Conservation (phyloP, 2,329 filamentous ascomycete species). For the Chaetomium globosum region DNA sequence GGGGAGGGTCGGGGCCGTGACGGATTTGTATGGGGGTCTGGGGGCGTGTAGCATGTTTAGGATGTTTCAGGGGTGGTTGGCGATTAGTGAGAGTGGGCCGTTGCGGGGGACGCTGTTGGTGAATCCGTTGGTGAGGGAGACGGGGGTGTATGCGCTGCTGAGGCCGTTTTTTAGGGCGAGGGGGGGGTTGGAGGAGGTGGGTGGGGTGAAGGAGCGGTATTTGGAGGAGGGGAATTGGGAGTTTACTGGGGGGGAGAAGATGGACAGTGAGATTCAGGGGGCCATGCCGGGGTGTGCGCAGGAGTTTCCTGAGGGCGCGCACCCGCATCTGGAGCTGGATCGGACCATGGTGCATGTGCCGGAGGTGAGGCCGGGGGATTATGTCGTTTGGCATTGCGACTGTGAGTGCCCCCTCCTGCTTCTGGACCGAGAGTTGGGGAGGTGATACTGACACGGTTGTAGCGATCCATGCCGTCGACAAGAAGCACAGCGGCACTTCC, state of each 20-base stretch:
- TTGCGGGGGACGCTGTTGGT: constrained; percentile 79
- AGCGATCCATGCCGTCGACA: constrained; percentile 81
- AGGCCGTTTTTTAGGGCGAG: constrained; percentile 76
- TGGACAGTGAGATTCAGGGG: constrained; percentile 59
- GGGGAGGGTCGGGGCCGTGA: constrained; percentile 66
- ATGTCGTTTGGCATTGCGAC: constrained; percentile 83
- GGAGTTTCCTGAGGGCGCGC: constrained; percentile 64
- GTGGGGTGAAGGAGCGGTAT: constrained; percentile 18
- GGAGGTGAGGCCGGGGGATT: constrained; percentile 70
- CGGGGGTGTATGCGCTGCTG: constrained; percentile 78
- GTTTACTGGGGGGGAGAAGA: constrained; percentile 35
- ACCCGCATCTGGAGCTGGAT: constrained; percentile 70
- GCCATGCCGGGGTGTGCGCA: constrained; percentile 69
- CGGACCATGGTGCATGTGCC: constrained; percentile 74
- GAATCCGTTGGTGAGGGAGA: constrained; percentile 73
- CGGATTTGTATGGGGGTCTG: constrained; percentile 77
- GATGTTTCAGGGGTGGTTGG: constrained; percentile 88
- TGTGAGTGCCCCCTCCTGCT: no score
- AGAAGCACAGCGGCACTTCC: constrained; percentile 66
- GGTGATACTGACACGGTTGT: constrained; percentile 7
- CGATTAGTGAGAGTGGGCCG: constrained; percentile 72
- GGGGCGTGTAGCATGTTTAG: constrained; percentile 84
- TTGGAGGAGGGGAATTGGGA: constrained; percentile 49
- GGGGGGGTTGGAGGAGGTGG: constrained; percentile 40
- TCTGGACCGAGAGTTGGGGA: no score